phyloP scores from a whole-genome alignment of 305 asterid genomes.

The Fraxinus velutina region DNA sequence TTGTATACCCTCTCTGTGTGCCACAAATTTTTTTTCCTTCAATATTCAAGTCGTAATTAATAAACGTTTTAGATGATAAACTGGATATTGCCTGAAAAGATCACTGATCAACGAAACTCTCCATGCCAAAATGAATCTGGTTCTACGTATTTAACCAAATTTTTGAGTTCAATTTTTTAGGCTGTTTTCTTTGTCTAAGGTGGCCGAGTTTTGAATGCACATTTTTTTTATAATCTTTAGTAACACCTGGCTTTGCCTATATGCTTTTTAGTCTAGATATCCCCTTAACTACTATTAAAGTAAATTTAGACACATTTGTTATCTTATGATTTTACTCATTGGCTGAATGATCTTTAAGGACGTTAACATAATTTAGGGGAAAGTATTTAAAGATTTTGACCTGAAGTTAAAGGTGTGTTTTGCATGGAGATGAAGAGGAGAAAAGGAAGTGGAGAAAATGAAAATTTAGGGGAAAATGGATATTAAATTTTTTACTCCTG shows the following conservation, averaged over 20 bases:
- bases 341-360: neutral
- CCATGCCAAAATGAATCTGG: neutral
- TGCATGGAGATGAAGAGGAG: neutral
- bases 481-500: neutral
- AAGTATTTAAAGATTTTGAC: neutral
- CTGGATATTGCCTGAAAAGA: neutral
- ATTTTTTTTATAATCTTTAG: neutral
- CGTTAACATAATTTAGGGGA: neutral
- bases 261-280: neutral
- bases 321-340: neutral
- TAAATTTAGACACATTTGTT: neutral
- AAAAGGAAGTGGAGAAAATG: neutral
- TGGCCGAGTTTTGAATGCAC: neutral
- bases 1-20: neutral
- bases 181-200: neutral
- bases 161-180: neutral
- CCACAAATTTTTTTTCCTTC: neutral
- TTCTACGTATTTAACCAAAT: neutral
- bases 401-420: neutral
- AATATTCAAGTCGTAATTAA: neutral
- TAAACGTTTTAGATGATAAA: neutral
- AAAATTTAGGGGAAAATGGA: neutral
- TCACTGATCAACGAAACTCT: neutral
- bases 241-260: conserved; percentile 2
- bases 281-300: neutral